A percentile compares a stretch with the other conserved stretches of the same genome.
These are phyloP conservation scores for Ruellia speciosa DNA, from an alignment of 305 asterid genomes.

Conservation along the genomic window DNA sequence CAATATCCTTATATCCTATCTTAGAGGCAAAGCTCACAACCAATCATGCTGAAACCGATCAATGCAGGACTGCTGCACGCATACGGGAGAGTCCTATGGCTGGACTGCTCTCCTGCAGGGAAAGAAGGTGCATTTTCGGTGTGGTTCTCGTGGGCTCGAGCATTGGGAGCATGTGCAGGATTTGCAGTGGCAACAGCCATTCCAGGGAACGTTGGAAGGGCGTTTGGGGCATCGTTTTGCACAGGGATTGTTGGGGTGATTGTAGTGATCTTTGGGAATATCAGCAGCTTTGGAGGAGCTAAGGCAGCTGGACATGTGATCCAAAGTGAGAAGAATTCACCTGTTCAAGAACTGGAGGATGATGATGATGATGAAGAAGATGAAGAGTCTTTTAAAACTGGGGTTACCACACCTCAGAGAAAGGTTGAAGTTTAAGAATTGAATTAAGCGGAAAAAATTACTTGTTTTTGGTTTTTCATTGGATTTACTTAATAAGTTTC, in stretches of 20 bases:
- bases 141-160: slow-evolving; percentile 77
- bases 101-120: slow-evolving; percentile 81
- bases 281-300: slow-evolving; percentile 75
- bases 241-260: slow-evolving; percentile 48
- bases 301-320: slow-evolving; percentile 65
- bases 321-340: slow-evolving; percentile 40
- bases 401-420: slow-evolving; percentile 21
- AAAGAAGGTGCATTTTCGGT: slow-evolving; percentile 83
- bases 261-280: slow-evolving; percentile 60
- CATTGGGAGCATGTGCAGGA: slow-evolving; percentile 60
- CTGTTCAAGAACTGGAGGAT: slow-evolving; percentile 29
- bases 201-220: slow-evolving; percentile 47
- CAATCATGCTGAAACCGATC: background rate
- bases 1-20: background rate
- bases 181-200: slow-evolving; percentile 55
- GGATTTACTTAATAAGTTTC: background rate
- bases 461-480: background rate
- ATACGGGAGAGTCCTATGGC: slow-evolving; percentile 68
- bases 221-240: slow-evolving; percentile 62
- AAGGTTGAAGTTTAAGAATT: slow-evolving; percentile 28
- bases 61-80: slow-evolving; percentile 59
- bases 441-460: no score
- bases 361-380: slow-evolving; percentile 15
- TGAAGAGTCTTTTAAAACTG: background rate
- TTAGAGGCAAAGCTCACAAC: background rate